Conservation (phyloP, 2,329 filamentous ascomycete species). For the Phoma sp. region DNA sequence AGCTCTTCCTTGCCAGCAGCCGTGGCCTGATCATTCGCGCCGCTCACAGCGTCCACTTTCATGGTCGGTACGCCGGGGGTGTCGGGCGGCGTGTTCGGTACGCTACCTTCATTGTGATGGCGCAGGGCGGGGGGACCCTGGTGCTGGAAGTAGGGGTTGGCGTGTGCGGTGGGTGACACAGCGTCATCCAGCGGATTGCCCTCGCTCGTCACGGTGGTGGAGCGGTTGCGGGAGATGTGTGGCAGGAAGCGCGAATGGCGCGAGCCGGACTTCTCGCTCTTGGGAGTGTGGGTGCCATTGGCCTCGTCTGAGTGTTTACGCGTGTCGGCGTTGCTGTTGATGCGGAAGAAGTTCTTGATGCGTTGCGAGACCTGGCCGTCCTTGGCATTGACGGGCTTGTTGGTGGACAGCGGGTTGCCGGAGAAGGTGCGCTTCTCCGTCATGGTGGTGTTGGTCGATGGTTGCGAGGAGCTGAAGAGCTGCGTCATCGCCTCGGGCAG, state of each 20-base stretch:
- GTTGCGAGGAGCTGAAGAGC: conserved; percentile 49
- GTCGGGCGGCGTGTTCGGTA: conserved; percentile 90
- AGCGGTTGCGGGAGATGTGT: conserved; percentile 84
- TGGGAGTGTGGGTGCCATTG: conserved; percentile 49
- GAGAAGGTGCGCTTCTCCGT: conserved; percentile 58
- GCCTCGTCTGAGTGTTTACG: conserved; percentile 49
- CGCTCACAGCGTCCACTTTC: conserved; percentile 72
- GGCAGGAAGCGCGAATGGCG: conserved; percentile 89
- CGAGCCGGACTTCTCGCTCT: conserved; percentile 72
- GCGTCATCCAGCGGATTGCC: conserved; percentile 88
- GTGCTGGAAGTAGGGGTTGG: conserved; percentile 96
- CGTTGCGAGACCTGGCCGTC: conserved; percentile 65
- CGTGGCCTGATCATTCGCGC: conserved; percentile 68
- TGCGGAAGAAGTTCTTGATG: conserved; percentile 74
- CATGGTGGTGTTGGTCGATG: conserved; percentile 45
- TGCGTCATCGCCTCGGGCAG: conserved; percentile 46
- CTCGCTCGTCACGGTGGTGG: conserved; percentile 89
- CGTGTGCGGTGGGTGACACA: conserved; percentile 88
- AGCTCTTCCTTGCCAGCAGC: conserved; percentile 90
- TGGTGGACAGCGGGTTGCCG: conserved; percentile 52
- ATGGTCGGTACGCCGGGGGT: conserved; percentile 70
- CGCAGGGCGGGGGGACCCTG: conserved; percentile 91
- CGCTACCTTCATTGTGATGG: conserved; percentile 92
- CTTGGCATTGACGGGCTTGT: conserved; percentile 56
- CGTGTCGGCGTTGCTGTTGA: conserved; percentile 61